phyloP scores from a whole-genome alignment of 441 rosid species.

The Corymbia citriodora region DNA sequence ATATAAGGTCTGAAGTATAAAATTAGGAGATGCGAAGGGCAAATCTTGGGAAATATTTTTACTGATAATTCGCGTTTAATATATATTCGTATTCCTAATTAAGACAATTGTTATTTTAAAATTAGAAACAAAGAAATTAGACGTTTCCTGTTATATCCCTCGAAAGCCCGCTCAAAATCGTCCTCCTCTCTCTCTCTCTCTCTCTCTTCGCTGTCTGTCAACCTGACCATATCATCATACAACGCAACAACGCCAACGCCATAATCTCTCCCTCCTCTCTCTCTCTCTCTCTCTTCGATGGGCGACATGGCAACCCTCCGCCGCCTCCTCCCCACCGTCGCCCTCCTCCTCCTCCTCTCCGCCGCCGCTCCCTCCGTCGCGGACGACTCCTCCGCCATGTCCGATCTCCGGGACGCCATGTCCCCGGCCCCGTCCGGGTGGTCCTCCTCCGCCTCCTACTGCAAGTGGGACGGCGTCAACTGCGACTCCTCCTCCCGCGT shows the following conservation, averaged over 20 bases:
- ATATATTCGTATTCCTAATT: not conserved
- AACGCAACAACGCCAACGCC: not conserved
- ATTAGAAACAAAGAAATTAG: not conserved
- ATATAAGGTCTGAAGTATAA: not conserved
- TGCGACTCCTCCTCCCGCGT: conserved; percentile 7
- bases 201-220: not conserved
- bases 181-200: not conserved
- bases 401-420: conserved; percentile 31
- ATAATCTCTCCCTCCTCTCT: not conserved
- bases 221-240: not conserved
- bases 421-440: conserved; percentile 24
- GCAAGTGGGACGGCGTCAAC: conserved; percentile 10
- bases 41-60: not conserved
- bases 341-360: not conserved
- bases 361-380: not conserved
- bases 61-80: not conserved
- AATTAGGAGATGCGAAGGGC: not conserved
- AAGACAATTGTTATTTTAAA: not conserved
- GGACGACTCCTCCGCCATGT: conserved; percentile 44
- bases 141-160: not conserved
- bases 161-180: not conserved
- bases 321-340: not conserved
- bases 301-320: not conserved
- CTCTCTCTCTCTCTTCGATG: not conserved
- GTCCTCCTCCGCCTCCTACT: conserved; percentile 2